Percentiles rank a stretch among this genome's conserved stretches.
Evolutionary conservation across 1,139 yeast genomes (phyloP).

Genomic region (Pneumocystis jirovecii): DNA sequence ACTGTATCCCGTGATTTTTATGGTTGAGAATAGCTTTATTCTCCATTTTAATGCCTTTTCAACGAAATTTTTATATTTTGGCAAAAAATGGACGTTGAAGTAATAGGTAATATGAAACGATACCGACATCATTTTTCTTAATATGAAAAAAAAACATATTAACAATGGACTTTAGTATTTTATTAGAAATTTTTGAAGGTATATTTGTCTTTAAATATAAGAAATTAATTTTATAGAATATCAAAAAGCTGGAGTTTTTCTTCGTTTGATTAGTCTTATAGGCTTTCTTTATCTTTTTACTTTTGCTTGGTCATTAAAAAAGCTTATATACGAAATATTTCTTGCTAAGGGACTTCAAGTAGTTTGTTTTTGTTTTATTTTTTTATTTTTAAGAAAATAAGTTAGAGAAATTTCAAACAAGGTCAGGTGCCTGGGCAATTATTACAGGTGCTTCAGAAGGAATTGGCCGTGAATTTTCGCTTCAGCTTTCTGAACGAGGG

Average conservation of each 20-base stretch:
- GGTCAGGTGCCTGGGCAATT: slow-evolving; percentile 63
- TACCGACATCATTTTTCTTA: background rate
- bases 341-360: background rate
- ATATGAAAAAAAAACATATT: background rate
- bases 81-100: background rate
- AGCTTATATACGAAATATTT: background rate
- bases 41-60: background rate
- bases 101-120: background rate
- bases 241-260: background rate
- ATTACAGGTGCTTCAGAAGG: slow-evolving; percentile 97
- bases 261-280: background rate
- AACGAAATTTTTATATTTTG: background rate
- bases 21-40: background rate
- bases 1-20: background rate
- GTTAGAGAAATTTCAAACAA: slow-evolving; percentile 3
- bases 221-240: background rate
- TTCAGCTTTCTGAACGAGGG: slow-evolving; percentile 72
- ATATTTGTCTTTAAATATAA: background rate
- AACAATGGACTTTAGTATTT: background rate
- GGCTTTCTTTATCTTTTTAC: background rate
- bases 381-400: background rate
- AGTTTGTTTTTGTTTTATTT: background rate
- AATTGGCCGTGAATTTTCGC: slow-evolving; percentile 81
- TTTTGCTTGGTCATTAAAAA: background rate
- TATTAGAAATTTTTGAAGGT: background rate